These are phyloP conservation scores for Moniliella sp. DNA, from an alignment of 1,284 basidiomycete genomes.

Conservation along the genomic window DNA sequence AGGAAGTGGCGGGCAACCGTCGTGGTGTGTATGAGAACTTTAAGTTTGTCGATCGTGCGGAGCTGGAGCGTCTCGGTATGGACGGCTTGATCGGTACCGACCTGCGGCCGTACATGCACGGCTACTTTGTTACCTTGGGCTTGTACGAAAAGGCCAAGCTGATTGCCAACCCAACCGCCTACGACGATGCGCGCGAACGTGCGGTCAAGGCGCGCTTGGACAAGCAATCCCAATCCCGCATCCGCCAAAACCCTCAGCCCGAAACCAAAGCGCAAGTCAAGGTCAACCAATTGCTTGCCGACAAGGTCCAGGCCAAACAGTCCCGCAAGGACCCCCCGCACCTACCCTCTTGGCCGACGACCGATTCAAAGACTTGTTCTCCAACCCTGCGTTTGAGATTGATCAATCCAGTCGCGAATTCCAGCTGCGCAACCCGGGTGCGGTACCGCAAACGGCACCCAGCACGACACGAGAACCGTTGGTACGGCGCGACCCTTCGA, in stretches of 20 bases:
- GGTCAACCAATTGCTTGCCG: conserved; percentile 78
- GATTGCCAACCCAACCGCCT: conserved; percentile 85
- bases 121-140: conserved; percentile 85
- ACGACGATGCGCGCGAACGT: conserved; percentile 75
- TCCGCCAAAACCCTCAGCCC: no score
- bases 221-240: conserved; percentile 73
- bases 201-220: conserved; percentile 70
- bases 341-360: conserved; percentile 52
- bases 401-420: conserved; percentile 71
- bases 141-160: conserved; percentile 85
- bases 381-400: conserved; percentile 79
- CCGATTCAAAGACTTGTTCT: conserved; percentile 74
- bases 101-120: conserved; percentile 98
- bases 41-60: conserved; percentile 78
- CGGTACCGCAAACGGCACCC: conserved; percentile 37
- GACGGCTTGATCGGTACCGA: conserved; percentile 82
- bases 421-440: conserved; percentile 70
- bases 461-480: no score
- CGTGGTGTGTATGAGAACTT: conserved; percentile 65
- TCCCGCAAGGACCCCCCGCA: conserved; percentile 3
- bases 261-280: conserved; percentile 39
- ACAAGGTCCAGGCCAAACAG: conserved; percentile 44
- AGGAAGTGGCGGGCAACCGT: conserved; percentile 44
- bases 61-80: conserved; percentile 52
- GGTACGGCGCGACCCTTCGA: no score